phyloP scores from a whole-genome alignment of 495 filamentous ascomycete species.

The Letharia lupina region DNA sequence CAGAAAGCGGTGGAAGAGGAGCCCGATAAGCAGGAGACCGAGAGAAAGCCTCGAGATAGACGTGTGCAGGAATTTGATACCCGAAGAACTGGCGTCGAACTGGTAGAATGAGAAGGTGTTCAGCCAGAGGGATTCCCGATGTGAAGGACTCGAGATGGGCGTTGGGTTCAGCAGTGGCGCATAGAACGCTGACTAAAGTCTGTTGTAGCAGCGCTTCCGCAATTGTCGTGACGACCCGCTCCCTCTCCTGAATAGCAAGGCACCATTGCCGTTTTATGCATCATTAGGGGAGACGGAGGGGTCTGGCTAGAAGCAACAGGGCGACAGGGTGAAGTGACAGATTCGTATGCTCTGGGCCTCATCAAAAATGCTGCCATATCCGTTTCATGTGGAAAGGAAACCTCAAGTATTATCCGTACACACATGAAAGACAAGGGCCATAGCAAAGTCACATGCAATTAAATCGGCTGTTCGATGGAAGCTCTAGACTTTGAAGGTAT shows the following conservation, averaged over 20 bases:
- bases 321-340: background rate
- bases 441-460: background rate
- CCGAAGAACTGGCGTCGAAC: background rate
- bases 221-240: background rate
- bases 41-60: background rate
- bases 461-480: background rate
- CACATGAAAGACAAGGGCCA: background rate
- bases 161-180: background rate
- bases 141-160: background rate
- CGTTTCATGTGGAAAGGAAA: background rate
- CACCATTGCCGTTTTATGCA: background rate
- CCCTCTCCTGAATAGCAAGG: background rate
- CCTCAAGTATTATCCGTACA: background rate
- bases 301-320: too few relatives aligned
- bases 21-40: conserved; percentile 47
- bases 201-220: background rate
- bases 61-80: background rate
- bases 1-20: conserved; percentile 58
- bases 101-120: background rate
- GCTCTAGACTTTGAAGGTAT: background rate
- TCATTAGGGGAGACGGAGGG: background rate
- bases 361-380: background rate
- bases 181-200: background rate
- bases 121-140: background rate
- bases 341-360: background rate